Percentiles rank a stretch among this genome's conserved stretches.
phyloP scores from a whole-genome alignment of 176 grass and related monocot species.

The Eragrostis curvula region DNA sequence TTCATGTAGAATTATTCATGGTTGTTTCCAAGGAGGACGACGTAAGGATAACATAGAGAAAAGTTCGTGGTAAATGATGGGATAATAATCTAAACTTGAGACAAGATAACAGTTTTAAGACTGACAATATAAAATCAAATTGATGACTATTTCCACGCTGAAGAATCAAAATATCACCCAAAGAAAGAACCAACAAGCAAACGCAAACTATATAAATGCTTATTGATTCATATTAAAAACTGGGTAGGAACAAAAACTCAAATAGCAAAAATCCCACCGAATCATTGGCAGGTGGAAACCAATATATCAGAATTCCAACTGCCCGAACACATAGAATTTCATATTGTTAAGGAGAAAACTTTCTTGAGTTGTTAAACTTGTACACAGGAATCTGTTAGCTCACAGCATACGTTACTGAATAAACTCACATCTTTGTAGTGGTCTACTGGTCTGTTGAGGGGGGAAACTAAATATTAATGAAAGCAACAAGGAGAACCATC shows the following conservation, averaged over 20 bases:
- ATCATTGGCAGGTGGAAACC: background rate
- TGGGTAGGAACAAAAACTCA: background rate
- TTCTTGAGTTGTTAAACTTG: slow-evolving; percentile 3
- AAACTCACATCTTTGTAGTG: background rate
- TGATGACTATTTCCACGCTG: background rate
- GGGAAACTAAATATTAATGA: background rate
- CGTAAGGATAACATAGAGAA: background rate
- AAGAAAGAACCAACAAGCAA: background rate
- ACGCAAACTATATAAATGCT: background rate
- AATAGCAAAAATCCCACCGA: background rate
- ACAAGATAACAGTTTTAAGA: background rate
- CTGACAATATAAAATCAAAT: background rate
- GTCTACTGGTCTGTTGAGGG: slow-evolving; percentile 11
- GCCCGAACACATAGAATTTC: background rate
- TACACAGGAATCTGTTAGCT: background rate
- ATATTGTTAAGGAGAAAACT: slow-evolving; percentile 4
- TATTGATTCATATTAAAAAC: background rate
- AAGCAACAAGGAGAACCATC: slow-evolving; percentile 15
- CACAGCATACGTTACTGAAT: background rate
- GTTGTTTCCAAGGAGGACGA: background rate
- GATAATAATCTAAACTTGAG: background rate
- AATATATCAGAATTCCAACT: background rate
- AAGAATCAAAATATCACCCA: background rate
- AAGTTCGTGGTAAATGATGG: background rate
- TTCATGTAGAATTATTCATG: background rate